These are phyloP conservation scores for Geranomyces variabilis DNA, from an alignment of 192 early-diverging fungal genomes.

Conservation along the genomic window DNA sequence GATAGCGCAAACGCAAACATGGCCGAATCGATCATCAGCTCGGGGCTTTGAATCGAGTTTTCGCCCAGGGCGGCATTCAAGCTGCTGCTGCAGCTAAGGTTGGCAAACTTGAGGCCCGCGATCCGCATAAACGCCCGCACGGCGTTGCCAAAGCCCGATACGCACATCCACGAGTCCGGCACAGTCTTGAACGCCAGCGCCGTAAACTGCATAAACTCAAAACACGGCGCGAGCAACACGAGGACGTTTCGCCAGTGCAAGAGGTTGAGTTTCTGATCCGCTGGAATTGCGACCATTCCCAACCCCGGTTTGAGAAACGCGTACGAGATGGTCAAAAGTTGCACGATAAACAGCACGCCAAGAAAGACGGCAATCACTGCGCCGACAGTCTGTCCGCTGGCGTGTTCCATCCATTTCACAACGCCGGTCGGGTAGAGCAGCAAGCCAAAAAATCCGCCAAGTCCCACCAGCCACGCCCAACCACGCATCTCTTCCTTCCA, in stretches of 20 bases:
- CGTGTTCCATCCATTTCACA: constrained; percentile 9
- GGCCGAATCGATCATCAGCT: constrained; percentile 7
- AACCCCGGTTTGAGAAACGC: constrained; percentile 32
- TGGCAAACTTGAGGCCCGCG: neutral
- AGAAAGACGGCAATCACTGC: constrained; percentile 6
- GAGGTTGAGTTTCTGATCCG: neutral
- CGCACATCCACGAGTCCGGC: constrained; percentile 22
- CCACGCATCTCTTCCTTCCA: constrained; percentile 24
- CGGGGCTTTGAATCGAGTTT: neutral
- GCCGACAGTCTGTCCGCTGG: neutral
- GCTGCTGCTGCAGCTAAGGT: constrained; percentile 3
- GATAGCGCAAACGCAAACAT: constrained; percentile 9
- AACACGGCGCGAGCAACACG: constrained; percentile 11
- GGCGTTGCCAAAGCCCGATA: neutral
- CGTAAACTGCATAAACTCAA: constrained; percentile 28
- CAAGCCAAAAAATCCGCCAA: constrained; percentile 9
- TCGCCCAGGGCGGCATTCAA: neutral
- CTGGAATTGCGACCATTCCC: constrained; percentile 22
- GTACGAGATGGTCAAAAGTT: constrained; percentile 17
- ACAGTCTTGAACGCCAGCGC: constrained; percentile 18
- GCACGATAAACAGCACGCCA: neutral
- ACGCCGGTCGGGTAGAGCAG: constrained; percentile 24
- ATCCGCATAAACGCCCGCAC: neutral
- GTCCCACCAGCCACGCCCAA: constrained; percentile 23
- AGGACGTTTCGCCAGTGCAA: constrained; percentile 25